These are phyloP conservation scores for Lipomyces starkeyi DNA, from an alignment of 805 yeast species.

Conservation along the genomic window DNA sequence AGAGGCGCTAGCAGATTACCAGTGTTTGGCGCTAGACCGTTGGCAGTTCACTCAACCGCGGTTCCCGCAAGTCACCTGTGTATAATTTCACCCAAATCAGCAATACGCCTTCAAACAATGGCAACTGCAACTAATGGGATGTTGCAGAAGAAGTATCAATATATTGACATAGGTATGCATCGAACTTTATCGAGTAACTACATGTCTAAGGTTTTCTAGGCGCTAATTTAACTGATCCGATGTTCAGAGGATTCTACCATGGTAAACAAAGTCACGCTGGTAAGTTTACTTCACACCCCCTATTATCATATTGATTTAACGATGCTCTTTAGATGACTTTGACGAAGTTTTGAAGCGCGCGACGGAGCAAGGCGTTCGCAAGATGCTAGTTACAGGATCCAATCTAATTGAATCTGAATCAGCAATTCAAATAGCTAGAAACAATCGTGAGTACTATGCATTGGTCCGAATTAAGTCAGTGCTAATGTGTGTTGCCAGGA, in stretches of 20 bases:
- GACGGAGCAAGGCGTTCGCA: conserved; percentile 62
- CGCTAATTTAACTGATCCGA: conserved; percentile 84
- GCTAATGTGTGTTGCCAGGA: neutral
- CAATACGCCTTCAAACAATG: neutral
- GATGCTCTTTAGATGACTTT: conserved; percentile 56
- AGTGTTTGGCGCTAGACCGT: neutral
- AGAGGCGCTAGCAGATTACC: neutral
- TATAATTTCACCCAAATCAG: neutral
- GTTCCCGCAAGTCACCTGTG: neutral
- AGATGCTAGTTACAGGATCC: conserved; percentile 84
- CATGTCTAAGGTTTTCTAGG: conserved; percentile 54
- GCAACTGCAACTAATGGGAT: neutral
- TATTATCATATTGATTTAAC: neutral
- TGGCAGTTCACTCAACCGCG: neutral
- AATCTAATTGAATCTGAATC: conserved; percentile 66
- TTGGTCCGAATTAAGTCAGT: neutral
- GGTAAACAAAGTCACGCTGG: conserved; percentile 69
- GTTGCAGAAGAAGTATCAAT: neutral
- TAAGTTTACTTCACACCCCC: neutral
- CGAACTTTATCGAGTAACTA: neutral
- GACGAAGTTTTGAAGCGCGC: conserved; percentile 71
- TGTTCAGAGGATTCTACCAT: conserved; percentile 83
- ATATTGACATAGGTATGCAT: conserved; percentile 34
- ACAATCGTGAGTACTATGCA: conserved; percentile 40
- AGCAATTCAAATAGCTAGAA: conserved; percentile 63